These are phyloP conservation scores for Trifolium dubium DNA, from an alignment of 306 rosid species.

Conservation along the genomic window DNA sequence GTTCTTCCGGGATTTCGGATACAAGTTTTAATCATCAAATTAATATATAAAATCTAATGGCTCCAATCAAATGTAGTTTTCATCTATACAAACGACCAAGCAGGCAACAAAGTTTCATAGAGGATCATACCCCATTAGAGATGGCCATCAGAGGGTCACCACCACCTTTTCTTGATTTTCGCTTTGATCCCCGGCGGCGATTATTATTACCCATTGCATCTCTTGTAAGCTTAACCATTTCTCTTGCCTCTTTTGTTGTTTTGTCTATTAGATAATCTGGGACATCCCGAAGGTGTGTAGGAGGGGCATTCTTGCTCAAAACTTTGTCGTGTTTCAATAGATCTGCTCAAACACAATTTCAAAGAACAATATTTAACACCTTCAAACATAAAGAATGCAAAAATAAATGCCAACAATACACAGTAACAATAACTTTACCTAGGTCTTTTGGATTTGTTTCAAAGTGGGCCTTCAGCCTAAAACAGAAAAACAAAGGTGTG, in stretches of 20 bases:
- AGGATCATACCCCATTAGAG: slow-evolving; percentile 53
- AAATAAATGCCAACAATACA: background rate
- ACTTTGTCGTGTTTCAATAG: slow-evolving; percentile 90
- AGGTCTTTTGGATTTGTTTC: slow-evolving; percentile 76
- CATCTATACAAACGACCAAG: background rate
- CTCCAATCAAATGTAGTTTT: slow-evolving; percentile 4
- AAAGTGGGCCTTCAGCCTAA: slow-evolving; percentile 80
- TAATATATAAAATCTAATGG: slow-evolving; percentile 2
- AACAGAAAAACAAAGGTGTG: slow-evolving; percentile 35
- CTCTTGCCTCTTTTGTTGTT: slow-evolving; percentile 82
- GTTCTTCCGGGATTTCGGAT: background rate
- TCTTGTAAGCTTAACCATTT: slow-evolving; percentile 69
- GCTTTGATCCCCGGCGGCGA: slow-evolving; percentile 53
- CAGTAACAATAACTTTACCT: slow-evolving; percentile 51
- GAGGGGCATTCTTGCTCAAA: slow-evolving; percentile 88
- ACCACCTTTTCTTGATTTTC: slow-evolving; percentile 53
- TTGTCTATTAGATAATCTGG: slow-evolving; percentile 84
- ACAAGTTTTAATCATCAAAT: background rate
- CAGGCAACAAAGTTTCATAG: background rate
- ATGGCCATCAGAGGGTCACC: slow-evolving; percentile 72
- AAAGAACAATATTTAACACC: slow-evolving; percentile 29
- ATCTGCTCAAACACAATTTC: slow-evolving; percentile 59
- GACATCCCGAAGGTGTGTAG: slow-evolving; percentile 78
- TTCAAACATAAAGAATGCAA: background rate
- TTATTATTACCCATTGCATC: slow-evolving; percentile 69